Percentiles rank a stretch among this genome's conserved stretches.
Conservation (phyloP, 164 flowering plant genomes). For the Liquidambar formosana region DNA sequence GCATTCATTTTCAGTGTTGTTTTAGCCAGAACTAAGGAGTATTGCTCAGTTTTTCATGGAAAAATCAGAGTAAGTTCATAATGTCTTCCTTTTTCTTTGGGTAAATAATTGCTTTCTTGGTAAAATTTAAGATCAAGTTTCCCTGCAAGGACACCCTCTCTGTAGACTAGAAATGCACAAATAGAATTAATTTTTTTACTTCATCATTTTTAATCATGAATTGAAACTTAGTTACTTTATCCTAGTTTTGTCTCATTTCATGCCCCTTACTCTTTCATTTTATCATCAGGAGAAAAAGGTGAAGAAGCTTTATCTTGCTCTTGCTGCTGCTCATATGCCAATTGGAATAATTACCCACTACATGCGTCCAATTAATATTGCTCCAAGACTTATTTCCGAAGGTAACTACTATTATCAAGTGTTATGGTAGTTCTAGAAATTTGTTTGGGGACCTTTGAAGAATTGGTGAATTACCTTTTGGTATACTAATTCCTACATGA, state of each 20-base stretch:
- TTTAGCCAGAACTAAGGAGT: conserved; percentile 80
- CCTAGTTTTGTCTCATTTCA: background rate
- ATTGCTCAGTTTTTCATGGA: conserved; percentile 86
- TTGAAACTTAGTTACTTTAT: background rate
- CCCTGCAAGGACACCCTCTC: background rate
- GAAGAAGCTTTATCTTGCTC: conserved; percentile 89
- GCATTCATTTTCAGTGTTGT: conserved; percentile 66
- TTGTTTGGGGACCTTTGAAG: background rate
- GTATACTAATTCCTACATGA: background rate
- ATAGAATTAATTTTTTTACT: background rate
- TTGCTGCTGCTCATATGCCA: conserved; percentile 84
- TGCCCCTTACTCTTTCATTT: background rate
- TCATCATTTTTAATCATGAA: background rate
- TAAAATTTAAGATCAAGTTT: no score
- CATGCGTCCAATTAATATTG: conserved; percentile 82
- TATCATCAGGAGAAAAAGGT: conserved; percentile 73
- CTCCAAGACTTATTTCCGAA: conserved; percentile 83
- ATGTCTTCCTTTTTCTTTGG: background rate
- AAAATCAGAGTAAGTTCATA: conserved; percentile 72
- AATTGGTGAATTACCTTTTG: background rate
- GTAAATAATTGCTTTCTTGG: no score
- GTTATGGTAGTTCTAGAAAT: background rate
- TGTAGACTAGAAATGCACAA: background rate
- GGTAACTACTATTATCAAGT: conserved; percentile 36
- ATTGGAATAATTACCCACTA: conserved; percentile 77